phyloP scores from a whole-genome alignment of 169 alveolate genomes.

The Perkinsus chesapeaki region DNA sequence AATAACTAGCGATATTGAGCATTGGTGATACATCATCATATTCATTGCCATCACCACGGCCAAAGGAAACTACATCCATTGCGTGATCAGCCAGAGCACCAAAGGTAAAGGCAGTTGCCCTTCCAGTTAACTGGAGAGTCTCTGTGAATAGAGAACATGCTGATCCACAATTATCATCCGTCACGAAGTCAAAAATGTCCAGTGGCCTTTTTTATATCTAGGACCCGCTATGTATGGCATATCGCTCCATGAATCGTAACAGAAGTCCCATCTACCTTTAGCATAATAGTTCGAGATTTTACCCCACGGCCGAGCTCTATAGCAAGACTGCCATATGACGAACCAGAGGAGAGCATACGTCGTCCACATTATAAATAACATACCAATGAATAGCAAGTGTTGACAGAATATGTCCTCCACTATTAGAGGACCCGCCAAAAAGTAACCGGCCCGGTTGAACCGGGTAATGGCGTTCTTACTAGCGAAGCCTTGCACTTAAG shows the following conservation, averaged over 20 bases:
- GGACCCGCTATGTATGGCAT: not conserved
- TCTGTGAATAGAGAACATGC: not conserved
- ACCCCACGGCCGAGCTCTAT: not conserved
- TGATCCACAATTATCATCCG: not conserved
- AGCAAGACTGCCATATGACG: not conserved
- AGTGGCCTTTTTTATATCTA: not conserved
- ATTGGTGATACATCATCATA: not conserved
- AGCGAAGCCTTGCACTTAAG: not conserved
- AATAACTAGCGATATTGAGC: not conserved
- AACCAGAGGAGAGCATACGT: not conserved
- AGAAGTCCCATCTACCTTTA: not conserved
- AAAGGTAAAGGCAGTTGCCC: not conserved
- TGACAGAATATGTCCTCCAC: not conserved
- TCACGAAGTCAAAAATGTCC: not conserved
- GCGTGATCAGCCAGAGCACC: not conserved
- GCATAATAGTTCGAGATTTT: not conserved
- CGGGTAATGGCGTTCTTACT: not conserved
- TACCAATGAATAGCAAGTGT: not conserved
- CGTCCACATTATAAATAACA: not conserved
- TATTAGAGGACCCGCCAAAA: not conserved
- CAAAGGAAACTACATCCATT: not conserved
- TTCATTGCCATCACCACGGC: not conserved
- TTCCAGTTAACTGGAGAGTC: not conserved
- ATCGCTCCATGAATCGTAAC: not conserved
- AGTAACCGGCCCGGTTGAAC: too few relatives aligned